These are phyloP conservation scores for Phytophthora lateralis DNA, from an alignment of 352 stramenopile genomes.

Conservation along the genomic window DNA sequence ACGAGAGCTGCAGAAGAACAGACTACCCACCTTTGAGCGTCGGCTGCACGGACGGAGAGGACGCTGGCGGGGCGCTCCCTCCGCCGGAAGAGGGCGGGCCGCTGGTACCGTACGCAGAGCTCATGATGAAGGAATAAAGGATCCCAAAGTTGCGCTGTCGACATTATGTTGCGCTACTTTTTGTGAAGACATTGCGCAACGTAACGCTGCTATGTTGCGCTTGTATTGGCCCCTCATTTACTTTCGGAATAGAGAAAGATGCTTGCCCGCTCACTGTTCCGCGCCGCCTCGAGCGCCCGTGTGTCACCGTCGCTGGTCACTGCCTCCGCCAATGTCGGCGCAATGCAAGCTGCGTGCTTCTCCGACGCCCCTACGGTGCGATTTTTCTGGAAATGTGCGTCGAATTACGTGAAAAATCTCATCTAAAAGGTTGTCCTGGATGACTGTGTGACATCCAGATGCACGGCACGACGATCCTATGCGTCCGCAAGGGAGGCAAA, in stretches of 20 bases:
- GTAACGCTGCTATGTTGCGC: neutral
- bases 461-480: slow-evolving; percentile 98
- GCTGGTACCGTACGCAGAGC: slow-evolving; percentile 20
- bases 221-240: slow-evolving; percentile 11
- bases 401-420: neutral
- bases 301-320: slow-evolving; percentile 16
- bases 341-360: slow-evolving; percentile 43
- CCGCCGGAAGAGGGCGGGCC: slow-evolving; percentile 26
- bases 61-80: slow-evolving; percentile 1
- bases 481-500: slow-evolving; percentile 97
- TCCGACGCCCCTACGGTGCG: slow-evolving; percentile 60
- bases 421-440: neutral
- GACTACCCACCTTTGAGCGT: slow-evolving; percentile 72
- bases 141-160: neutral
- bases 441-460: slow-evolving; percentile 47
- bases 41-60: slow-evolving; percentile 50
- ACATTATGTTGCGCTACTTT: too few relatives aligned
- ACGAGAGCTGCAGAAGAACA: neutral
- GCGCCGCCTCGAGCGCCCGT: slow-evolving; percentile 33
- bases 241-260: slow-evolving; percentile 35
- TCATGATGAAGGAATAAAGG: slow-evolving; percentile 10
- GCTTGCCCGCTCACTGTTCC: slow-evolving; percentile 68
- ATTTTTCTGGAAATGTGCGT: neutral
- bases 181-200: neutral
- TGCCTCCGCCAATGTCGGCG: slow-evolving; percentile 21